Evolutionary conservation across 768 basidiomycete genomes (phyloP), one percentile per base, ranked within the genome.

Genomic region (Glaciozyma martinii): DNA sequence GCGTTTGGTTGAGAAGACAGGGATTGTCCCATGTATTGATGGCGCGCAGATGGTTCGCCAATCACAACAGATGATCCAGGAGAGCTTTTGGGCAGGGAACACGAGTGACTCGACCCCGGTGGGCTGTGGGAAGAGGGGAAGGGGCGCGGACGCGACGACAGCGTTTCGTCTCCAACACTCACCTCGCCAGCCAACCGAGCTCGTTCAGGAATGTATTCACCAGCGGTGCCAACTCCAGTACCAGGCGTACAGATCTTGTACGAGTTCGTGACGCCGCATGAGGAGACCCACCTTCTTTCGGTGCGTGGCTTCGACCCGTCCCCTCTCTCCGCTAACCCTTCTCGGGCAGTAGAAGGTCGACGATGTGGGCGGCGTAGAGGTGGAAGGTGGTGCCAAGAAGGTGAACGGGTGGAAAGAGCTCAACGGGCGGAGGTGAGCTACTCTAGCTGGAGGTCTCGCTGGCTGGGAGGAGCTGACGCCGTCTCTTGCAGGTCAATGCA

Each of bases 381-480:
- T 30, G 10, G 42, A 46, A 27, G 57, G 40, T 52, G 32, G 23
- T 33, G 43, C 59, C 23, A 42, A 40, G 12, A 69, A 68, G 60
- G 33, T 49, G 1, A 62, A 62, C 72, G 77, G 70, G 40, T 78
- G 61, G 77, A 77, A 66, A 37, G 56, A 64, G 3, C 58, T 73
- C n/a, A 70, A 70, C 42, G 72, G 71, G 3, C 19, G 71, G 25
- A 60, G 74, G 73, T 74, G 25, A 44, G 73, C 53, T 15, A 8
- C 47, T 15, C 25, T 27, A 2, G 50, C 50, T 19, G n/a, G 13
- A 27, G 29, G 29, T 19, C 61, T 58, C 47, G 25, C 33, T 13
- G 9, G 19, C 42, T 18, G 37, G 30, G 37, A 12, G n/a, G 18
- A 15, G 21, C 49, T 43, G 58, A 40, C 49, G 25, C 19, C 23